Conservation (phyloP, 495 filamentous ascomycete species). For the Penicillium subrubescens region DNA sequence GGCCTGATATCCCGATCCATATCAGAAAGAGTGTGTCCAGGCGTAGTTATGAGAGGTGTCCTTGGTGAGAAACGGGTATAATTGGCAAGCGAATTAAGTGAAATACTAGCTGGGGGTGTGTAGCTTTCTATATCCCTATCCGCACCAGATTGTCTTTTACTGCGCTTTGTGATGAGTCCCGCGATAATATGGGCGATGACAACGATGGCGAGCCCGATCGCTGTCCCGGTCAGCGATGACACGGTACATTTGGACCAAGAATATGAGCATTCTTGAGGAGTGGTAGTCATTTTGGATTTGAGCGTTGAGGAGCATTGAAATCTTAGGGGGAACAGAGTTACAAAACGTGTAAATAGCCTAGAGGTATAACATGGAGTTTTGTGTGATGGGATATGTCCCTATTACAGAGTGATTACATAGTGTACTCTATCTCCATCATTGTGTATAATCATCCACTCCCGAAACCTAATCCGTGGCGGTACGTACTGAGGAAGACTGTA, state of each 20-base stretch:
- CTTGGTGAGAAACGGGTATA: background rate
- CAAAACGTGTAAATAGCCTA: too few relatives aligned
- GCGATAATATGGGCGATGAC: background rate
- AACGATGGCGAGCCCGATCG: background rate
- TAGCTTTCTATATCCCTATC: background rate
- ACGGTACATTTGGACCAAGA: background rate
- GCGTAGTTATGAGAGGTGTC: background rate
- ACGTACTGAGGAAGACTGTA: too few relatives aligned
- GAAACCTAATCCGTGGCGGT: too few relatives aligned
- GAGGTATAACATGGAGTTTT: too few relatives aligned
- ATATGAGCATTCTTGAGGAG: background rate
- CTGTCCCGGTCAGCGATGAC: conserved; percentile 1
- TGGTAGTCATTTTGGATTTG: background rate
- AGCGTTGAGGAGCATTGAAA: background rate
- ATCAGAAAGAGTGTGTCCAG: background rate
- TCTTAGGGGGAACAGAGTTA: background rate
- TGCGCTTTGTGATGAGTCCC: background rate
- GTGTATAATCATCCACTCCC: too few relatives aligned
- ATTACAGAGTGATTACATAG: too few relatives aligned
- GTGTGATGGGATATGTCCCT: too few relatives aligned
- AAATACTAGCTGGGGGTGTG: background rate
- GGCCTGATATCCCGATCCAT: background rate
- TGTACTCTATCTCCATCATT: too few relatives aligned
- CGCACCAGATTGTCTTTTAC: background rate
- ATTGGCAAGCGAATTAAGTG: background rate